Base-by-base conservation (phyloP, 2,329 filamentous ascomycete genomes). In the Karstenula rhodostoma region DNA sequence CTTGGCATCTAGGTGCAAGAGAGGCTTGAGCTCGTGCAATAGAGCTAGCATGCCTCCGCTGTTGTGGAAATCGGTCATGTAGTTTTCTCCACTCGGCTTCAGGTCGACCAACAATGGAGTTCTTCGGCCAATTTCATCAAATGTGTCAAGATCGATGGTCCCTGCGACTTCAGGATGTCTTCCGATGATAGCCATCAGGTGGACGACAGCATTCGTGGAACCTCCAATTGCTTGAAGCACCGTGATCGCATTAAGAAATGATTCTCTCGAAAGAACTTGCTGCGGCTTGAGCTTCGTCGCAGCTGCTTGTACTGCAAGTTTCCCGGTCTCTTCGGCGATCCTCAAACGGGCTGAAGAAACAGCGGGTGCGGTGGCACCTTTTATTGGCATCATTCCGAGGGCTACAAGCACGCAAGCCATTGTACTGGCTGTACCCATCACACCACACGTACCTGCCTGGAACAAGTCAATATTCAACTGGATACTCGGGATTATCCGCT, bases 61-160 rank as follows among this genome's bases (percentile, higher is more conserved):
- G 27, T 90, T 84, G 81, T 92, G 94, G 4, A 96, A 85, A 72
- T 96, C 93, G 59, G 90, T 91, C 91, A 96, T 95, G 75, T 91
- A 89, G 79, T 93, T 93, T 66, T 90, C 88, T 22, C 94, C 94
- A 49, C 87, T 91, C 0, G 94, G 94, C 0, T 92, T 90, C 17
- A 96, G 84, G 73, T 96, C 89, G 3, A 93, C 92, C 47, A 96
- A 86, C 77, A 92, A 92, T 0, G 93, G 92, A 0, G 92, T 91
- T 73, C 89, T 89, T 78, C 93, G 85, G 73, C 89, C 91, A 51
- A 92, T 89, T 59, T 90, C 84, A 74, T 93, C 89, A 67, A 96
- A 84, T 73, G 95, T 92, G 73, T 94, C 90, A 32, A 96, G 81
- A 0, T 87, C 89, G 29, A 96, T 82, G 0, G 91, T 90, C 73